Percentiles rank a stretch among this genome's conserved stretches.
Conservation (phyloP, 768 basidiomycete species). For the Hypsizygus marmoreus region DNA sequence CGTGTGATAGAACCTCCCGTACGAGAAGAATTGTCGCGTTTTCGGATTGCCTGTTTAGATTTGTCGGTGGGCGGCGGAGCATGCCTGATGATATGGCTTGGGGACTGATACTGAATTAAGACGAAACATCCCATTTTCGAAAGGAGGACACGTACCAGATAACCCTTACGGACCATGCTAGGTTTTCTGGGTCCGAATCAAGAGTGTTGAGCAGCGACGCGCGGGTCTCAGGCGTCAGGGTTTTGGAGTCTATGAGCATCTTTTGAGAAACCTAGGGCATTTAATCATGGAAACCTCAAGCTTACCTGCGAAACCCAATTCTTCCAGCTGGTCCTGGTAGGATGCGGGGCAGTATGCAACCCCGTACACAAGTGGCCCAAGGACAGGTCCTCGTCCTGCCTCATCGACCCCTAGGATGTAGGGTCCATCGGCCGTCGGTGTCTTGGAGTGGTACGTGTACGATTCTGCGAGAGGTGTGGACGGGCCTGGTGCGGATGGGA, state of each 20-base stretch:
- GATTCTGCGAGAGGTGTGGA: constrained; percentile 63
- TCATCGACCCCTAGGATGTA: constrained; percentile 99
- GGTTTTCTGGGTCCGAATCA: constrained; percentile 65
- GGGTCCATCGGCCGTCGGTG: constrained; percentile 68
- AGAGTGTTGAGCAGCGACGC: constrained; percentile 65
- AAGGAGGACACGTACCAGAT: constrained; percentile 47
- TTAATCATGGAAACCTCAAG: not conserved
- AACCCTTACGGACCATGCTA: constrained; percentile 84
- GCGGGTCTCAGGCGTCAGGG: constrained; percentile 72
- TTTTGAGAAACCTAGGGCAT: not conserved
- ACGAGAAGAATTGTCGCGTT: constrained; percentile 91
- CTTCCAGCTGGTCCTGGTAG: constrained; percentile 72
- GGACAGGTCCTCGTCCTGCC: constrained; percentile 92
- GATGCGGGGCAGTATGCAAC: constrained; percentile 88
- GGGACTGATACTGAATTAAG: constrained; percentile 51
- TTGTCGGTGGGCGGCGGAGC: constrained; percentile 80
- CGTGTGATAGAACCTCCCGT: constrained; percentile 76
- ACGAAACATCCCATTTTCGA: not conserved
- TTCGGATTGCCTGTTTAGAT: constrained; percentile 87
- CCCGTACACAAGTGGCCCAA: constrained; percentile 95
- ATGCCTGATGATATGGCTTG: constrained; percentile 91
- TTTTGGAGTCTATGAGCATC: constrained; percentile 81
- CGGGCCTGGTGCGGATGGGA: constrained; percentile 63
- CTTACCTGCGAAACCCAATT: constrained; percentile 89
- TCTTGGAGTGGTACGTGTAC: constrained; percentile 77